Percentiles rank a stretch among this genome's conserved stretches.
These are phyloP conservation scores for Fagus sylvatica DNA, from an alignment of 306 rosid genomes.

Conservation along the genomic window DNA sequence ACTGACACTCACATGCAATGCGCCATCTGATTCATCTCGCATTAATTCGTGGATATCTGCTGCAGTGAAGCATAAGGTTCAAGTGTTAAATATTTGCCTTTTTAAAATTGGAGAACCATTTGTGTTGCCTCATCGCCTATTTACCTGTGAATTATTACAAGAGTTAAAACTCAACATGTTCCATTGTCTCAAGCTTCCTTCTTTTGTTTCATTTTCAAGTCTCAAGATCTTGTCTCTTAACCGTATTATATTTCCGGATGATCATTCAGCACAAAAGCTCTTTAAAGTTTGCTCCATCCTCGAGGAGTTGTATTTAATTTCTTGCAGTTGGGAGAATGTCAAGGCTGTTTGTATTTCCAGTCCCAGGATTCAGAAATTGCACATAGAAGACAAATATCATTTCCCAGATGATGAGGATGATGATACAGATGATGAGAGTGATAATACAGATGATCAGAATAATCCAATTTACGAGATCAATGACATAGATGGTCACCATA, in stretches of 20 bases:
- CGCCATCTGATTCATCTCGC: neutral
- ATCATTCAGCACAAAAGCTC: neutral
- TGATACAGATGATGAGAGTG: neutral
- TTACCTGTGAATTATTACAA: neutral
- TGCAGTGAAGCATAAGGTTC: neutral
- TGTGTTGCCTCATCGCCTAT: neutral
- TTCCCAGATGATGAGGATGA: neutral
- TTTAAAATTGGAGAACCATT: neutral
- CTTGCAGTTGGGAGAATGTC: constrained; percentile 7
- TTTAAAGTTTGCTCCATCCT: neutral
- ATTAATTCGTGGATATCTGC: neutral
- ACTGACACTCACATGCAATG: neutral
- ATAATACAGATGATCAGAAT: neutral
- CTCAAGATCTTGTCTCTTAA: neutral
- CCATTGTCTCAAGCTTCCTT: neutral
- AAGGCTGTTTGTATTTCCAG: neutral
- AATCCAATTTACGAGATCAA: too few relatives aligned
- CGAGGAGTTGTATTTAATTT: neutral
- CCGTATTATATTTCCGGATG: neutral
- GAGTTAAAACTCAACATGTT: neutral
- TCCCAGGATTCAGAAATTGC: neutral
- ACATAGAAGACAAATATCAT: neutral
- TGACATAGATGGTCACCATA: too few relatives aligned
- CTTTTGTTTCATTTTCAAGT: neutral
- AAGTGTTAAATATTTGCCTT: neutral